Conservation (phyloP, 345 rosid genomes). For the Hirschfeldia incana region DNA sequence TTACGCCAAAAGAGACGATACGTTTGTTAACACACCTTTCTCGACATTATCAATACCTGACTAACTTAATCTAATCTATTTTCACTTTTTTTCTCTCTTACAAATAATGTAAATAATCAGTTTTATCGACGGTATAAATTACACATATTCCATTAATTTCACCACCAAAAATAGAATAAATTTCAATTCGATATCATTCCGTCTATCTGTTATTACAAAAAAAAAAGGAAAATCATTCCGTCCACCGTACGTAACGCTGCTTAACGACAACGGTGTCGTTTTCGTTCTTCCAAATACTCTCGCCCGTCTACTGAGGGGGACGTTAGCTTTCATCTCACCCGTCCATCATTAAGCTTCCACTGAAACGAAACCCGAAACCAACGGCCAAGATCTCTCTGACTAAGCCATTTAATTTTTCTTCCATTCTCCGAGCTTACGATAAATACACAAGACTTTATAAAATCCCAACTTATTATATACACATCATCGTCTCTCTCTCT, state of each 20-base stretch:
- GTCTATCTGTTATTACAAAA: no score
- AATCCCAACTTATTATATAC: neutral
- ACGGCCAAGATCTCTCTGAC: constrained; percentile 30
- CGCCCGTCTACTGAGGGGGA: constrained; percentile 23
- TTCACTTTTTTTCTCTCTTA: neutral
- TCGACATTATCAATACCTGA: constrained; percentile 21
- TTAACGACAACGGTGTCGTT: constrained; percentile 39
- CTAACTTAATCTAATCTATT: neutral
- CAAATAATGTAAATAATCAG: neutral
- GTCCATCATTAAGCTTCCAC: constrained; percentile 12
- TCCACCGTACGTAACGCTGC: constrained; percentile 32
- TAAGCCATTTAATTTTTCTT: constrained; percentile 23
- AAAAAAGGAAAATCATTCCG: constrained; percentile 11
- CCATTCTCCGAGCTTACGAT: neutral
- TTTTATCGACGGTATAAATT: constrained; percentile 1
- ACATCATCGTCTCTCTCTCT: constrained; percentile 1
- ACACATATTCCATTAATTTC: neutral
- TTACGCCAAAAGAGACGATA: constrained; percentile 29
- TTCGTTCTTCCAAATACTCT: constrained; percentile 8
- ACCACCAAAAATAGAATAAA: neutral
- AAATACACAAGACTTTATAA: neutral
- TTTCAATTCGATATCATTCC: no score
- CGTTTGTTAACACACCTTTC: constrained; percentile 27
- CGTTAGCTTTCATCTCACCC: constrained; percentile 6
- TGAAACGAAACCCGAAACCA: constrained; percentile 23